Conservation (phyloP, 306 rosid genomes). For the Begonia masoniana region DNA sequence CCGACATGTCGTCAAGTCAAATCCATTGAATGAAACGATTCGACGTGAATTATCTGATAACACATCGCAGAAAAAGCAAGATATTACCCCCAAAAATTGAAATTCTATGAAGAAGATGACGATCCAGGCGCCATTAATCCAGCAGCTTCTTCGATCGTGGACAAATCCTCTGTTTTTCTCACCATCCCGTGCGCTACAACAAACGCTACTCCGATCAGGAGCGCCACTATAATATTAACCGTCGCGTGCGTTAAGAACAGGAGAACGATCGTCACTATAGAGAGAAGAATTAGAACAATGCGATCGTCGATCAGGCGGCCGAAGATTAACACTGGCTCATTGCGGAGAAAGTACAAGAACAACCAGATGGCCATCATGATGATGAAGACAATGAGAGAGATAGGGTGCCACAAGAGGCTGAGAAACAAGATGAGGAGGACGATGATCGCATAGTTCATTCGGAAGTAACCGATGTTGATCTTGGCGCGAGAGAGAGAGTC, state of each 20-base stretch:
- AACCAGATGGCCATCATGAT: constrained; percentile 35
- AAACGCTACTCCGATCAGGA: constrained; percentile 10
- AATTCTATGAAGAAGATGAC: not conserved
- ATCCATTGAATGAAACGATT: too few species aligned
- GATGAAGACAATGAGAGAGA: constrained; percentile 40
- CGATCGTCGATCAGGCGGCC: constrained; percentile 36
- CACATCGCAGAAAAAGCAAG: not conserved
- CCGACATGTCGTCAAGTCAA: too few species aligned
- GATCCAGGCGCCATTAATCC: constrained; percentile 10
- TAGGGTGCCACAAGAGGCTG: constrained; percentile 42
- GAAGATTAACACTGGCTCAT: constrained; percentile 25
- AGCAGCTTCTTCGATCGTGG: constrained; percentile 22
- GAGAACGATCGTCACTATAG: constrained; percentile 21
- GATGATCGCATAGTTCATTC: constrained; percentile 35
- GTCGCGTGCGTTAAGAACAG: constrained; percentile 37
- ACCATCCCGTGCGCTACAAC: constrained; percentile 20
- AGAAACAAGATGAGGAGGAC: constrained; percentile 28
- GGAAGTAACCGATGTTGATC: constrained; percentile 22
- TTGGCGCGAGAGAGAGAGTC: constrained; percentile 12
- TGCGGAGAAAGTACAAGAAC: constrained; percentile 43
- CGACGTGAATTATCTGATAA: too few species aligned
- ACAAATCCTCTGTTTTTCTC: constrained; percentile 29
- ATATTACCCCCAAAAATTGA: not conserved
- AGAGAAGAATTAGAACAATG: constrained; percentile 24
- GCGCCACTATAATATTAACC: constrained; percentile 21